These are phyloP conservation scores for Hydnum rufescens DNA, from an alignment of 768 basidiomycete species.

Conservation along the genomic window DNA sequence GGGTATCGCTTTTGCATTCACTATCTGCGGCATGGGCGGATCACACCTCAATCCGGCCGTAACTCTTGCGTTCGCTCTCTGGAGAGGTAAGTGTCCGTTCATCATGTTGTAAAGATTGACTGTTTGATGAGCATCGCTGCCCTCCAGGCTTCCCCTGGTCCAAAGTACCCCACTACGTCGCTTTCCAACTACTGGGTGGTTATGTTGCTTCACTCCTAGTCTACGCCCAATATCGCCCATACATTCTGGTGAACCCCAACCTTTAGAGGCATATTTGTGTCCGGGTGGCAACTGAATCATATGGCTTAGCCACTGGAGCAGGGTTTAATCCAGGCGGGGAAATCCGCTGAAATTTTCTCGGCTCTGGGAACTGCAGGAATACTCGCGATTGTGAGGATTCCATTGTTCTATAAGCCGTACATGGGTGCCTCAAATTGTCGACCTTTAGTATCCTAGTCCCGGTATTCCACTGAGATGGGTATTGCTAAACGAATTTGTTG, in stretches of 20 bases:
- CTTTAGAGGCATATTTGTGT: no score
- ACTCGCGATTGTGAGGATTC: constrained; percentile 1
- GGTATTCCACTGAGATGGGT: not conserved
- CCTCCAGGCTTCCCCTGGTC: not conserved
- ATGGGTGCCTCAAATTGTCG: no score
- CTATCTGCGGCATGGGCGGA: constrained; percentile 30
- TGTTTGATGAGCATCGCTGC: not conserved
- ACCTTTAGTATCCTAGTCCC: not conserved
- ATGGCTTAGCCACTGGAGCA: no score
- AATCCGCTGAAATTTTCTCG: constrained; percentile 1
- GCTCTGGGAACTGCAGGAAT: constrained; percentile 2
- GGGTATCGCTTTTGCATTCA: constrained; percentile 40
- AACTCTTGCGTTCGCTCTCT: constrained; percentile 12
- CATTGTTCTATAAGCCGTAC: not conserved
- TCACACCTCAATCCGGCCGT: constrained; percentile 44
- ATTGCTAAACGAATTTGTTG: constrained; percentile 6
- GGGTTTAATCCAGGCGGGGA: not conserved
- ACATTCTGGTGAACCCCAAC: not conserved
- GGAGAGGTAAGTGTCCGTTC: constrained; percentile 10
- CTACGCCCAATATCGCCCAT: constrained; percentile 3
- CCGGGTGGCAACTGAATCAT: no score
- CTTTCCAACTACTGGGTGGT: constrained; percentile 2
- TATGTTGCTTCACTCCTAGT: constrained; percentile 4
- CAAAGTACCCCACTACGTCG: constrained; percentile 3
- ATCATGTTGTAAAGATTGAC: not conserved